These are phyloP conservation scores for Wickerhamomyces chaumierensis DNA, from an alignment of 805 yeast species.

Conservation along the genomic window DNA sequence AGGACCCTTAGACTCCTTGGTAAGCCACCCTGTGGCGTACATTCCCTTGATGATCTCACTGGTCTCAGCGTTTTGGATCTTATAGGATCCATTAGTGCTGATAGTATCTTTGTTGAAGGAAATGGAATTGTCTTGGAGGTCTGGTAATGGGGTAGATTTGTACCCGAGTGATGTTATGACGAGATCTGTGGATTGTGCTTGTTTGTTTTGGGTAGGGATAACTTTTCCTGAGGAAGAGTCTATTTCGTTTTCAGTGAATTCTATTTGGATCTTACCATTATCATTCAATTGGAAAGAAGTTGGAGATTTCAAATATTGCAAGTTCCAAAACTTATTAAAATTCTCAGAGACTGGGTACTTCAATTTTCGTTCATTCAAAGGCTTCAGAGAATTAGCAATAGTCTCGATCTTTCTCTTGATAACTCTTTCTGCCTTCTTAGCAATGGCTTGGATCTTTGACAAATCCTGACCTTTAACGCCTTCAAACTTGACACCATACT, in stretches of 20 bases:
- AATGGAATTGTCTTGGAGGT: conserved; percentile 33
- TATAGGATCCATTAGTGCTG: conserved; percentile 35
- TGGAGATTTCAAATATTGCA: conserved; percentile 66
- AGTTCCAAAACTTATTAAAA: conserved; percentile 36
- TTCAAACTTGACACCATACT: conserved; percentile 34
- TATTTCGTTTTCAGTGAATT: conserved; percentile 37
- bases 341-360: conserved; percentile 11
- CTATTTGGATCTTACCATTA: conserved; percentile 27
- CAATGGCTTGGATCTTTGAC: conserved; percentile 35
- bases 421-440: conserved; percentile 42
- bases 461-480: conserved; percentile 33
- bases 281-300: conserved; percentile 26
- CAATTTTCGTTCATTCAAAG: conserved; percentile 17
- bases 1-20: conserved; percentile 78
- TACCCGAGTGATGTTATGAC: conserved; percentile 81
- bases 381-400: conserved; percentile 37
- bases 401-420: conserved; percentile 56
- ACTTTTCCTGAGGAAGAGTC: conserved; percentile 17
- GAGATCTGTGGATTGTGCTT: conserved; percentile 38
- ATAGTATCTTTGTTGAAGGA: conserved; percentile 37
- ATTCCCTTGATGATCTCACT: conserved; percentile 31
- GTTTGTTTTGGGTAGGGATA: conserved; percentile 6
- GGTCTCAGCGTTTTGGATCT: conserved; percentile 21
- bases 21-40: conserved; percentile 87
- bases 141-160: conserved; percentile 52